Evolutionary conservation across 2,329 filamentous ascomycete species (phyloP).

Genomic region (Cladophialophora yegresii): DNA sequence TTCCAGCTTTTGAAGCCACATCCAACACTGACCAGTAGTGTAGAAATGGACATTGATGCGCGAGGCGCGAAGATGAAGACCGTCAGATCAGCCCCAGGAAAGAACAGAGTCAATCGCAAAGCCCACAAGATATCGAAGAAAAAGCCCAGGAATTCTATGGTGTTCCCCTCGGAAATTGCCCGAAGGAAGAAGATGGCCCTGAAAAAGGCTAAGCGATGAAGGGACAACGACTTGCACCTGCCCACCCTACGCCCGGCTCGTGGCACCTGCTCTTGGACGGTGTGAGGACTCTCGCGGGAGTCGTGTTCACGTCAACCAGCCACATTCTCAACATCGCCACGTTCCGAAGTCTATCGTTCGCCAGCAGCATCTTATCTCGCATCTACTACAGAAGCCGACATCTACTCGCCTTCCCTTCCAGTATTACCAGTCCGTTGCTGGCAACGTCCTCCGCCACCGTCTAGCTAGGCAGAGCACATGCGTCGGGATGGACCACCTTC

Average conservation of each 20-base stretch:
- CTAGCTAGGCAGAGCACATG: not conserved
- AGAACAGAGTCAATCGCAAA: slow-evolving; percentile 17
- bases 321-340: not conserved
- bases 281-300: not conserved
- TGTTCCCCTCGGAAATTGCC: slow-evolving; percentile 32
- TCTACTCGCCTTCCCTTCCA: not conserved
- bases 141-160: slow-evolving; percentile 32
- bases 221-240: not conserved
- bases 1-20: not conserved
- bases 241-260: not conserved
- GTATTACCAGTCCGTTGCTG: not conserved
- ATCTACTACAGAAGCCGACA: not conserved
- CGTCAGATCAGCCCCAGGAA: slow-evolving; percentile 20
- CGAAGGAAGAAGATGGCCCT: slow-evolving; percentile 26
- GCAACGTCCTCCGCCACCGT: not conserved
- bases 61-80: slow-evolving; percentile 22
- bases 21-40: not conserved
- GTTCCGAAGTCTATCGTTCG: slow-evolving; percentile 1
- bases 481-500: slow-evolving; percentile 9
- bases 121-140: slow-evolving; percentile 31
- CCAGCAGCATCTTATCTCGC: not conserved
- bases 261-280: slow-evolving; percentile 2
- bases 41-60: slow-evolving; percentile 33
- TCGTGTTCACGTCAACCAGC: not conserved
- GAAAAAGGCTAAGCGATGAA: slow-evolving; percentile 28